Base-by-base conservation (phyloP, 257 asterid species). In the Ocimum tenuiflorum region DNA sequence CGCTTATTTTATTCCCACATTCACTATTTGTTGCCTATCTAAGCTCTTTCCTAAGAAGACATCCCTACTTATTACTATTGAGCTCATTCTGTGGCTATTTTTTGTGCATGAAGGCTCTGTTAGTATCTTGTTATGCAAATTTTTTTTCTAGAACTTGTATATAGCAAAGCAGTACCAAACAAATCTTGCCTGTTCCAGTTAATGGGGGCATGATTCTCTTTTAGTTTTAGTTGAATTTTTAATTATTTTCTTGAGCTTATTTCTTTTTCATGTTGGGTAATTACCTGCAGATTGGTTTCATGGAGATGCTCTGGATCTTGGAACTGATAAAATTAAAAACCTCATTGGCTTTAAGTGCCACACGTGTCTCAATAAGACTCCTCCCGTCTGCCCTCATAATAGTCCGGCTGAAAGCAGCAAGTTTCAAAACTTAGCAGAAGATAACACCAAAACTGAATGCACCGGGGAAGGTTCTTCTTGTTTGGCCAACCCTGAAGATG, bases 261-360 rank as follows among this genome's bases (percentile, higher is more conserved):
- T 70, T 59, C 33, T 47, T 63, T 42, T 7, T 45, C 48, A 39
- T 45, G 47, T 31, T 61, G 31, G 31, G 63, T 46, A 62, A 72
- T 71, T 33, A 41, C 70, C 22, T 79, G 85, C 94, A 91, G 98
- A 75, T 71, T 91, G 96, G 95, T 84, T 81, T 77, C 98, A 91
- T 77, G 98, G 94, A 73, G 95, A 91, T 74, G 95, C 96, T 63
- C 78, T 83, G 78, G 78, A 58, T 76, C 94, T 83, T 75, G 75
- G 72, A 54, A 83, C 75, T 64, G 91, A 83, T 69, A 86, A 73
- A 54, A 63, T 88, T 70, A 75, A 77, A 71, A 75, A 63, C 53
- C 80, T 91, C 51, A 83, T 88, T 48, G 98, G 96, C 75, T 88
- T 91, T 68, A 91, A 79, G 88, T 91, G 98, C 77, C 86, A 85